These are phyloP conservation scores for Aspergillus flavus DNA, from an alignment of 2,329 filamentous ascomycete species.

Conservation along the genomic window DNA sequence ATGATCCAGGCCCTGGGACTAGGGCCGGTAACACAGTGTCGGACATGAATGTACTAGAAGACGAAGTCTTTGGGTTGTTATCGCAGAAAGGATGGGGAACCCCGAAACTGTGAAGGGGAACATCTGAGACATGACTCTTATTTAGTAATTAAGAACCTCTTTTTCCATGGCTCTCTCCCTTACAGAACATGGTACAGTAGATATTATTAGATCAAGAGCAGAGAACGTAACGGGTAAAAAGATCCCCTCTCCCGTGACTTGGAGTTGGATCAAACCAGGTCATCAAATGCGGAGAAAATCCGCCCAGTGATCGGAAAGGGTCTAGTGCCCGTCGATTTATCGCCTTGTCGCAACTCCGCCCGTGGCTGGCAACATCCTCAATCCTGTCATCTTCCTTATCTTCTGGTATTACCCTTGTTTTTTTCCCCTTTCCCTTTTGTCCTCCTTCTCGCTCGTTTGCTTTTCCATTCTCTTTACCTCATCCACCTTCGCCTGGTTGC, in stretches of 20 bases:
- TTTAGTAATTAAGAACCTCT: neutral
- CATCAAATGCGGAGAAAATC: conserved; percentile 2
- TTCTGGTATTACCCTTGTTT: neutral
- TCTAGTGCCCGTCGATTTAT: neutral
- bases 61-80: conserved; percentile 56
- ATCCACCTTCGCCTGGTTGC: conserved; percentile 16
- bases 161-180: neutral
- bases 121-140: neutral
- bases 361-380: neutral
- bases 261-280: neutral
- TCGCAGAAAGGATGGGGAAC: conserved; percentile 53
- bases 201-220: neutral
- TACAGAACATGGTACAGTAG: neutral
- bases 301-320: neutral
- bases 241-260: neutral
- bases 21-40: conserved; percentile 51
- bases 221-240: neutral
- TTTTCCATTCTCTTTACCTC: conserved; percentile 6
- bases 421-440: conserved; percentile 2
- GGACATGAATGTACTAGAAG: conserved; percentile 42
- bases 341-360: conserved; percentile 7
- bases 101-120: conserved; percentile 26
- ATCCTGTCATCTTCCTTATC: neutral
- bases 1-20: conserved; percentile 57
- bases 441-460: conserved; percentile 13